Evolutionary conservation across 164 flowering plant genomes (phyloP).

Genomic region (Tetracentron sinense): DNA sequence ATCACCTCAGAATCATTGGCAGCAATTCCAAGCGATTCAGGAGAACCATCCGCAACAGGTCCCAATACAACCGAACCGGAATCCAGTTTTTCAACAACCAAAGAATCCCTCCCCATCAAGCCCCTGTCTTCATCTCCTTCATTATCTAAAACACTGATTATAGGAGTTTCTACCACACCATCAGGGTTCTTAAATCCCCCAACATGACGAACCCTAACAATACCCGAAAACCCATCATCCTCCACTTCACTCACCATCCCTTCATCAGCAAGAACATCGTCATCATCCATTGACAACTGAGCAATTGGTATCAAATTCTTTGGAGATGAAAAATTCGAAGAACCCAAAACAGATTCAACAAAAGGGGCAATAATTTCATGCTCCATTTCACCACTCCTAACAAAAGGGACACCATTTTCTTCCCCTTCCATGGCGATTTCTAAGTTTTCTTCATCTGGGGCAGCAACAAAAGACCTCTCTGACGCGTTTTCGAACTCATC

Average conservation of each 20-base stretch:
- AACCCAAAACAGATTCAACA: conserved; percentile 10
- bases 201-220: conserved; percentile 1
- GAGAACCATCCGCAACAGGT: not conserved
- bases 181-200: conserved; percentile 1
- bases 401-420: not conserved
- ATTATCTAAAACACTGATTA: conserved; percentile 3
- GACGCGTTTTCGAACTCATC: conserved; percentile 59
- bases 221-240: conserved; percentile 16
- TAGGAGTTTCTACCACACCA: not conserved
- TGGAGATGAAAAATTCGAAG: conserved; percentile 9
- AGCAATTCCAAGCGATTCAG: not conserved
- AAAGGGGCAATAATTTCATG: conserved; percentile 3
- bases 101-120: not conserved
- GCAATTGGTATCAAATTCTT: conserved; percentile 27
- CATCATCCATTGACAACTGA: conserved; percentile 29
- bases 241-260: conserved; percentile 21
- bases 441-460: conserved; percentile 31
- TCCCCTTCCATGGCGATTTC: conserved; percentile 18
- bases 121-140: conserved; percentile 6
- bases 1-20: not conserved
- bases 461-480: conserved; percentile 37
- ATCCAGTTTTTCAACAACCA: not conserved
- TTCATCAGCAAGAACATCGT: conserved; percentile 25
- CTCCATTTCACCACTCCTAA: not conserved
- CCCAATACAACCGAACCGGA: not conserved